Conservation (phyloP, 768 basidiomycete species). For the Cyathus striatus region DNA sequence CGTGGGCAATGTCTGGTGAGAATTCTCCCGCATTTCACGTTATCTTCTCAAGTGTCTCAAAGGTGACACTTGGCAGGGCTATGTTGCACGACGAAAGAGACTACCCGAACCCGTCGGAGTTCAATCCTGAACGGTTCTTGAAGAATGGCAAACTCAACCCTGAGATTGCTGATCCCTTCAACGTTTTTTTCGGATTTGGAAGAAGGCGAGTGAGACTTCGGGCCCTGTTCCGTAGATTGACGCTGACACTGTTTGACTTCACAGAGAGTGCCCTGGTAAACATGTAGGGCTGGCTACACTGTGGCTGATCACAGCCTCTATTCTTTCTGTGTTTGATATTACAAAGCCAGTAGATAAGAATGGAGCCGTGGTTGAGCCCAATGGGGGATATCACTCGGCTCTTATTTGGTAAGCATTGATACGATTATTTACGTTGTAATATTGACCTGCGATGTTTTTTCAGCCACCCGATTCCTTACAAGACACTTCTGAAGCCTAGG, state of each 20-base stretch:
- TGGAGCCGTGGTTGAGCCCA: slow-evolving; percentile 15
- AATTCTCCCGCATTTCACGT: too few relatives aligned
- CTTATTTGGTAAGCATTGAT: too few relatives aligned
- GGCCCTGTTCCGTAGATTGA: slow-evolving; percentile 5
- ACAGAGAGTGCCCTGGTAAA: slow-evolving; percentile 30
- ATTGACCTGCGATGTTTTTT: too few relatives aligned
- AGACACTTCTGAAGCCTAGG: too few relatives aligned
- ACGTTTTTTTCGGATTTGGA: slow-evolving; percentile 32
- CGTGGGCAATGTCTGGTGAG: slow-evolving; percentile 30
- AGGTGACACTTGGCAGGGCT: slow-evolving; percentile 14
- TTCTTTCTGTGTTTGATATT: slow-evolving; percentile 28
- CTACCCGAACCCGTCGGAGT: too few relatives aligned
- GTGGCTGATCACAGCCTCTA: slow-evolving; percentile 21
- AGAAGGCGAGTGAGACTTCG: slow-evolving; percentile 22
- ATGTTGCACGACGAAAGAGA: slow-evolving; percentile 26
- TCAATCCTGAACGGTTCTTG: slow-evolving; percentile 43
- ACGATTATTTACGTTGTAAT: too few relatives aligned
- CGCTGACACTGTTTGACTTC: background rate
- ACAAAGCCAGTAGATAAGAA: slow-evolving; percentile 19
- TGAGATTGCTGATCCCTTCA: slow-evolving; percentile 28
- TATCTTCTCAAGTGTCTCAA: background rate
- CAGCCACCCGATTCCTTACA: too few relatives aligned
- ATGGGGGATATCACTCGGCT: too few relatives aligned
- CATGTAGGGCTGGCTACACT: slow-evolving; percentile 21
- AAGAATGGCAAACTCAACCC: slow-evolving; percentile 29